These are phyloP conservation scores for Collariella sp. DNA, from an alignment of 495 filamentous ascomycete species.

Conservation along the genomic window DNA sequence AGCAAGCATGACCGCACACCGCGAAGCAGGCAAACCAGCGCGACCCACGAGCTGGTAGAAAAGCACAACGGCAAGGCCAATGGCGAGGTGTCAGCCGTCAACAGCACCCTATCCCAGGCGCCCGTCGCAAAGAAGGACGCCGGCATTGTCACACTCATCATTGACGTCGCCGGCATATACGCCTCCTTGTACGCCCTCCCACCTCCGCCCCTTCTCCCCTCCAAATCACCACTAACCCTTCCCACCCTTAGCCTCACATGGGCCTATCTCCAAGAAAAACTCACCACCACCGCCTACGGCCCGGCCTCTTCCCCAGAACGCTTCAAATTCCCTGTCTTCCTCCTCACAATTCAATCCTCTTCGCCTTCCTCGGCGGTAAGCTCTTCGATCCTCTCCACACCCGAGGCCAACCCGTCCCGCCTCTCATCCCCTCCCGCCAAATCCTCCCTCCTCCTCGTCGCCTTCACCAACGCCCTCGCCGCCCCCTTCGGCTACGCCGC, in stretches of 20 bases:
- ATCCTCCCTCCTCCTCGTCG: constrained; percentile 79
- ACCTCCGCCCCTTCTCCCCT: neutral
- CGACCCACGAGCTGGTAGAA: constrained; percentile 1
- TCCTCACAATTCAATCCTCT: constrained; percentile 94
- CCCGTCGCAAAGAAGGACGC: constrained; percentile 35
- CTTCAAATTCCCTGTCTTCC: constrained; percentile 87
- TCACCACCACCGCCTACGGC: constrained; percentile 90
- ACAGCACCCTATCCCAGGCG: constrained; percentile 19
- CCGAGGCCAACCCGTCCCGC: constrained; percentile 40
- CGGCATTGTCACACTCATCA: constrained; percentile 60
- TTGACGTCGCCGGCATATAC: constrained; percentile 91
- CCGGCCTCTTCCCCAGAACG: constrained; percentile 48
- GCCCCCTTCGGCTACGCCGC: constrained; percentile 92
- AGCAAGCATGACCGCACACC: constrained; percentile 31
- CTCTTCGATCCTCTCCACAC: constrained; percentile 65
- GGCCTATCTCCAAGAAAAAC: constrained; percentile 93
- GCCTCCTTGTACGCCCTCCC: constrained; percentile 68
- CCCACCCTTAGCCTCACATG: constrained; percentile 62
- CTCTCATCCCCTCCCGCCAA: constrained; percentile 64
- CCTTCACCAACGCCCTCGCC: constrained; percentile 77
- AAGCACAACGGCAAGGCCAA: constrained; percentile 33
- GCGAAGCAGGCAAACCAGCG: constrained; percentile 22
- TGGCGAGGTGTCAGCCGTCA: neutral
- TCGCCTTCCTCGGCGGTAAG: constrained; percentile 73
- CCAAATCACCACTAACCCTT: neutral